Evolutionary conservation across 208 protist species (phyloP), one percentile per base, ranked within the genome.

Genomic region (Acanthamoeba quina): DNA sequence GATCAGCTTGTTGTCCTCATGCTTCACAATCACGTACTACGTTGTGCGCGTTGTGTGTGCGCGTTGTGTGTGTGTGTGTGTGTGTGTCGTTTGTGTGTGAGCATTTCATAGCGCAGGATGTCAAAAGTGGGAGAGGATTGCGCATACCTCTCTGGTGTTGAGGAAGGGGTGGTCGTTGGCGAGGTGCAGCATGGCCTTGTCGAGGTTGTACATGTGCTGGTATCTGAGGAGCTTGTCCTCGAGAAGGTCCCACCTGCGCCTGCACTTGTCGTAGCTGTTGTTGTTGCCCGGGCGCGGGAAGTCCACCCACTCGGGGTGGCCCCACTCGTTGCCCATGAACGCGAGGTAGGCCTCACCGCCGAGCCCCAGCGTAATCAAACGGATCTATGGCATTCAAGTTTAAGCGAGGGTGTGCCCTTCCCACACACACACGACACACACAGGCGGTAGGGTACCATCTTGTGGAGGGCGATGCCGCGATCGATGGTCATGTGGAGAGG

Each of bases 241-340:
- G 13, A 95, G 70, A 0, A 99, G 95, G 56, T 97, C 95, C 97
- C 97, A 99, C 94, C 98, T 96, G 31, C 98, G 95, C 44, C 98
- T 89, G n/a, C 96, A 97, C 80, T 98, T 94, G 37, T 98, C 47
- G 95, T 96, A 98, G 41, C 83, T 94, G 56, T 96, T 74, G 74
- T 96, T 96, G 96, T 99, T 99, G n/a, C 96, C 97, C 37, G 92
- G 96, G 31, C 98, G 94, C 52, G 98, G 98, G 76, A 99, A 99
- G 92, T 99, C 98, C 2, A 99, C 96, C 98, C 98, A 99, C 92
- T 99, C 98, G 37, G 98, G 98, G 94, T 99, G 98, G 21, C 98
- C 98, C 94, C 98, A 99, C 93, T 99, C 98, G 94, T 99, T 99
- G 44, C 98, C 96, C 47, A 96, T 96, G 85, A 98, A 98, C 29